phyloP scores from a whole-genome alignment of 331 rosid species.

The Phaseolus coccineus region DNA sequence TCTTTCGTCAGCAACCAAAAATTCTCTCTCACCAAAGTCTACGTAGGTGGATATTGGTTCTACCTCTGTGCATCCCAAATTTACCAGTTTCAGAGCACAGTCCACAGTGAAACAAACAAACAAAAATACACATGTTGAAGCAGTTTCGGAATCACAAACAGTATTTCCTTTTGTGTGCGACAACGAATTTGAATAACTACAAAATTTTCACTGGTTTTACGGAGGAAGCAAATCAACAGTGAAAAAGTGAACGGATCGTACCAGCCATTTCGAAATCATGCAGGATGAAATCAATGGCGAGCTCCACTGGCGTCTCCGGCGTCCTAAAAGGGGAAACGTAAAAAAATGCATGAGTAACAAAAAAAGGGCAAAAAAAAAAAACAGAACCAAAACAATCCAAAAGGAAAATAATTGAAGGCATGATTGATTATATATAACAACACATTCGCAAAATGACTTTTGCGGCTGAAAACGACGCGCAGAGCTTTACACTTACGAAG shows the following conservation, averaged over 20 bases:
- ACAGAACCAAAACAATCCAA: neutral
- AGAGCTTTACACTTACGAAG: slow-evolving; percentile 54
- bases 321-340: slow-evolving; percentile 49
- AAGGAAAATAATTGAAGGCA: slow-evolving; percentile 34
- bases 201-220: neutral
- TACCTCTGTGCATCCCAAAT: slow-evolving; percentile 67
- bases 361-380: neutral
- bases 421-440: slow-evolving; percentile 12
- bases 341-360: neutral
- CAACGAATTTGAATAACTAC: neutral
- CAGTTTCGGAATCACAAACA: slow-evolving; percentile 8
- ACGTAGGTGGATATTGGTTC: slow-evolving; percentile 89
- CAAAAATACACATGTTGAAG: neutral
- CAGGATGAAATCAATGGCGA: slow-evolving; percentile 87
- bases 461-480: slow-evolving; percentile 45
- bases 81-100: slow-evolving; percentile 31
- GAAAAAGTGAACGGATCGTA: slow-evolving; percentile 45
- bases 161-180: neutral
- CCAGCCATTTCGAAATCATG: slow-evolving; percentile 99
- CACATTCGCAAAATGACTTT: slow-evolving; percentile 26
- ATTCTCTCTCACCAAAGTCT: slow-evolving; percentile 89
- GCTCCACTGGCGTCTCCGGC: slow-evolving; percentile 80
- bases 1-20: slow-evolving; percentile 90
- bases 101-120: neutral
- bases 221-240: slow-evolving; percentile 30